Percentiles rank a stretch among this genome's conserved stretches.
Conservation (phyloP, 805 yeast species). For the Yarrowia osloensis region DNA sequence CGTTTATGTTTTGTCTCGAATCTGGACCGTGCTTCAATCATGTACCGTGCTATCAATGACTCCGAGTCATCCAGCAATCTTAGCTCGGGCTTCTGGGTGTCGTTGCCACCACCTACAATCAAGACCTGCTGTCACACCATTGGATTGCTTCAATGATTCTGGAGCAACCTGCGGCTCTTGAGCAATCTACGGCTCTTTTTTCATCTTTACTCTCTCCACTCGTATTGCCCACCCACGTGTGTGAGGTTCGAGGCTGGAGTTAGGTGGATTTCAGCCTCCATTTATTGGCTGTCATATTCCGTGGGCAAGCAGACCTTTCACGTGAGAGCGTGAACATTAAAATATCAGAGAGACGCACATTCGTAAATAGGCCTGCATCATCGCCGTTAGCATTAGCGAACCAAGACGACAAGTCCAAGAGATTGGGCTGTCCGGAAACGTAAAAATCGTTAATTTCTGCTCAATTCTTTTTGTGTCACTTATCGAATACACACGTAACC, state of each 20-base stretch:
- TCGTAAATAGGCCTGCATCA: constrained; percentile 21
- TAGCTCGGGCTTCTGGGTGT: no score
- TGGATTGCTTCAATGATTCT: no score
- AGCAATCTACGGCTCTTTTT: no score
- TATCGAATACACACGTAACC: no score
- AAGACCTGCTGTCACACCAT: no score
- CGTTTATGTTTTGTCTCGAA: constrained; percentile 7
- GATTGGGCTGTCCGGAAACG: not conserved
- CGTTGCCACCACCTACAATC: no score
- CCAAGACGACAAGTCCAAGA: not conserved
- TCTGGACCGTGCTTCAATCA: not conserved
- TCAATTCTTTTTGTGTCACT: not conserved
- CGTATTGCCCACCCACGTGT: not conserved
- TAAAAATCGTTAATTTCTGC: not conserved
- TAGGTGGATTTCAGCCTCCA: not conserved
- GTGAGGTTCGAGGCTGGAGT: not conserved
- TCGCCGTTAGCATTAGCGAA: constrained; percentile 20
- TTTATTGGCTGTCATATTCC: constrained; percentile 10
- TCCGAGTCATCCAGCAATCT: constrained; percentile 22
- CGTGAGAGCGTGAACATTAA: constrained; percentile 3
- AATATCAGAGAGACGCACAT: not conserved
- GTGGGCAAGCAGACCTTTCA: constrained; percentile 9
- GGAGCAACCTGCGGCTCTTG: no score
- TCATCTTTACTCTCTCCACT: not conserved
- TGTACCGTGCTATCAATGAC: constrained; percentile 17